Percentiles rank a stretch among this genome's conserved stretches.
phyloP scores from a whole-genome alignment of 805 yeast genomes.

The Suhomyces sp. region DNA sequence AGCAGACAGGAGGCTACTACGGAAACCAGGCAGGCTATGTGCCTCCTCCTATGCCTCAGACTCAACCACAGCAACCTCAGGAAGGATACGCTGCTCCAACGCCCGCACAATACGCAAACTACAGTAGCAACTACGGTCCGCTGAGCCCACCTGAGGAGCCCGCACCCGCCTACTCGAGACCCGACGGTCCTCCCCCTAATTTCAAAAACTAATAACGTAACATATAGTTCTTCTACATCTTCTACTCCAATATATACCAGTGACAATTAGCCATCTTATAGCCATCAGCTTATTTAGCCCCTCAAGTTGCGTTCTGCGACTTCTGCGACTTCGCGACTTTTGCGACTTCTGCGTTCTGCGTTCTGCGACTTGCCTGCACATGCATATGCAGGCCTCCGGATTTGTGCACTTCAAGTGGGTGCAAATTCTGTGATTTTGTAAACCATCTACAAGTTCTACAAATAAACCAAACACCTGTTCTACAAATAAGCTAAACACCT shows the following conservation, averaged over 20 bases:
- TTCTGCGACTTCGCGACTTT: too few species aligned
- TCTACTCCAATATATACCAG: neutral
- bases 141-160: slow-evolving; percentile 2
- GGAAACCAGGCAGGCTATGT: slow-evolving; percentile 3
- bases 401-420: neutral
- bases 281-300: neutral
- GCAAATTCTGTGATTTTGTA: neutral
- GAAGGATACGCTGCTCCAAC: slow-evolving; percentile 2
- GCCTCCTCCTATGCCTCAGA: slow-evolving; percentile 7
- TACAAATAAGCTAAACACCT: neutral
- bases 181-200: slow-evolving; percentile 18
- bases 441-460: neutral
- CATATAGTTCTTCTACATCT: neutral
- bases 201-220: neutral
- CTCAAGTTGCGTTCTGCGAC: neutral
- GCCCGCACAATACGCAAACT: slow-evolving; percentile 4
- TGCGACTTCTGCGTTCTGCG: too few species aligned
- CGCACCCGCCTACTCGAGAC: slow-evolving; percentile 10
- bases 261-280: too few species aligned
- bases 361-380: too few species aligned
- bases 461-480: neutral
- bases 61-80: slow-evolving; percentile 1
- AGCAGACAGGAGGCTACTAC: slow-evolving; percentile 11
- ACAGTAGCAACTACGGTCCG: neutral
- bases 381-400: neutral